Percentiles rank a stretch among this genome's conserved stretches.
These are phyloP conservation scores for Blastocystis sp. DNA, from an alignment of 352 stramenopile genomes.

Conservation along the genomic window DNA sequence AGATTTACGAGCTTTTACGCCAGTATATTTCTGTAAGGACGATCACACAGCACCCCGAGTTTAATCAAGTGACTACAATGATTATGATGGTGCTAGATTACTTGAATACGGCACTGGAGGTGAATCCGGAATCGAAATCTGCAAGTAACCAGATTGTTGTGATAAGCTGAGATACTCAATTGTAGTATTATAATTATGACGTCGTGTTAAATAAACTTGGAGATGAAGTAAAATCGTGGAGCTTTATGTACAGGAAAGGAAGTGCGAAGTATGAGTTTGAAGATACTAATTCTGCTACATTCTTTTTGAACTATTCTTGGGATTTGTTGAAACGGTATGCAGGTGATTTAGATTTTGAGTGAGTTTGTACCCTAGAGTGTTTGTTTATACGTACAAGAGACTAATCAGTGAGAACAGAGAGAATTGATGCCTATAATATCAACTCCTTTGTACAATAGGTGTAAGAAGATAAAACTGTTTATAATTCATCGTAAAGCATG, in stretches of 20 bases:
- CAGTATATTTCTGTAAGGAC: neutral
- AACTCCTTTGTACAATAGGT: too few relatives aligned
- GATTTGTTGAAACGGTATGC: neutral
- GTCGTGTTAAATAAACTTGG: neutral
- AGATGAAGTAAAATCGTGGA: slow-evolving; percentile 16
- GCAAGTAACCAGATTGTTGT: neutral
- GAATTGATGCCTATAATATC: too few relatives aligned
- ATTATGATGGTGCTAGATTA: slow-evolving; percentile 37
- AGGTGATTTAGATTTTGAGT: neutral
- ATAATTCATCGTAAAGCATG: too few relatives aligned
- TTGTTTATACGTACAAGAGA: neutral
- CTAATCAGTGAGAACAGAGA: too few relatives aligned
- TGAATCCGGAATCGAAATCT: neutral
- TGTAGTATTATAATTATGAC: neutral
- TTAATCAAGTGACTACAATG: slow-evolving; percentile 5
- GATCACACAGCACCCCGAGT: neutral
- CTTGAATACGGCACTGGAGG: neutral
- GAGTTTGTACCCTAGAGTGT: slow-evolving; percentile 2
- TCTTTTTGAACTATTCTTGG: slow-evolving; percentile 15
- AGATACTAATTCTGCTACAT: neutral
- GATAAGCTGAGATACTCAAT: neutral
- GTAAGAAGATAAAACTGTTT: too few relatives aligned
- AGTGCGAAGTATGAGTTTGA: slow-evolving; percentile 35
- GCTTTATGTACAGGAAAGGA: slow-evolving; percentile 12
- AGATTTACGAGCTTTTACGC: slow-evolving; percentile 18